A percentile compares a stretch with the other conserved stretches of the same genome.
These are phyloP conservation scores for Annona cherimola DNA, from an alignment of 164 flowering plant species.

Conservation along the genomic window DNA sequence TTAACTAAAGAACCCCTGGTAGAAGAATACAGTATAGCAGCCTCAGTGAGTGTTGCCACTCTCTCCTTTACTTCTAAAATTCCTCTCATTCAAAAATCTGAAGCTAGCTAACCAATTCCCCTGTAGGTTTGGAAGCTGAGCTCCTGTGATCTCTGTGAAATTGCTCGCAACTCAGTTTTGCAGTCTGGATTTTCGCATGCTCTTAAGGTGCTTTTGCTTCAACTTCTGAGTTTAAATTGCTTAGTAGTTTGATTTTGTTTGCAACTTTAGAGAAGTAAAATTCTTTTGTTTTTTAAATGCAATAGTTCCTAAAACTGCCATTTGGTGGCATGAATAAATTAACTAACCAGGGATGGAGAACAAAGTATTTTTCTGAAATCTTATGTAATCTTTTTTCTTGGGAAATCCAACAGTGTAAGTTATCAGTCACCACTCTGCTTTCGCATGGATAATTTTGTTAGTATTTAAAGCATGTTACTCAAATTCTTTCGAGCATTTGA, in stretches of 20 bases:
- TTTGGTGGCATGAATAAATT: too few relatives aligned
- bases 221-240: neutral
- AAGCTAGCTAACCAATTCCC: neutral
- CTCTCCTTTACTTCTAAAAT: neutral
- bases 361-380: too few relatives aligned
- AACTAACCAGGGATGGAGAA: too few relatives aligned
- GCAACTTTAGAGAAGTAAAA: neutral
- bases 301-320: too few relatives aligned
- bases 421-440: too few relatives aligned
- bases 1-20: slow-evolving; percentile 94
- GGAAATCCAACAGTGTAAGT: too few relatives aligned
- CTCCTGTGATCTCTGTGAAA: slow-evolving; percentile 92
- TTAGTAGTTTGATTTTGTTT: neutral
- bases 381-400: too few relatives aligned
- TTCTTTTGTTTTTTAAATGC: too few relatives aligned
- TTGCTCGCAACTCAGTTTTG: slow-evolving; percentile 90
- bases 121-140: slow-evolving; percentile 93
- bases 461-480: neutral
- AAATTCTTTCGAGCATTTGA: neutral
- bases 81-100: neutral
- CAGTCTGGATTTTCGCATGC: slow-evolving; percentile 98
- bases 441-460: too few relatives aligned
- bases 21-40: slow-evolving; percentile 98
- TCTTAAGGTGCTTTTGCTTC: slow-evolving; percentile 51
- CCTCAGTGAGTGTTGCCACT: slow-evolving; percentile 57